Percentiles rank a stretch among this genome's conserved stretches.
Evolutionary conservation across 257 asterid species (phyloP).

Genomic region (Lithospermum erythrorhizon): DNA sequence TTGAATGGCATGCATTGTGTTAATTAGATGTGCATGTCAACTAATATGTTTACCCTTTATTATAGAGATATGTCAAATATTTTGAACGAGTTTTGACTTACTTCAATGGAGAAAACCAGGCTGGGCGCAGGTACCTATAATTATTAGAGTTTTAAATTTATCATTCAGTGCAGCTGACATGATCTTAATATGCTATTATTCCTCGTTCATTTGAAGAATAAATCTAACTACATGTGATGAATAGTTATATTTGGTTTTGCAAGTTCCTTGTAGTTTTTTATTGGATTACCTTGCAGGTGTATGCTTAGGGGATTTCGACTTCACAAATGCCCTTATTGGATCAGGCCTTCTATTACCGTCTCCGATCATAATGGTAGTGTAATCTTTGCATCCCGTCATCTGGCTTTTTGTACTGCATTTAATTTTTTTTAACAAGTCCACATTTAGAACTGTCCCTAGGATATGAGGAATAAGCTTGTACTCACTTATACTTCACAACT

Average conservation of each 20-base stretch:
- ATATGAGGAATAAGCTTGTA: neutral
- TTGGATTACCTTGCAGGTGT: slow-evolving; percentile 45
- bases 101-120: slow-evolving; percentile 95
- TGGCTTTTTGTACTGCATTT: neutral
- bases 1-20: slow-evolving; percentile 98
- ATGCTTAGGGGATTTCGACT: slow-evolving; percentile 96
- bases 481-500: neutral
- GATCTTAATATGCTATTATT: no score
- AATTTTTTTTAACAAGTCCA: neutral
- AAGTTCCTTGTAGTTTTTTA: neutral
- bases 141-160: neutral
- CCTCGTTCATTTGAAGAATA: neutral
- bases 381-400: neutral
- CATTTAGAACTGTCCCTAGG: neutral
- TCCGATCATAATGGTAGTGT: slow-evolving; percentile 70
- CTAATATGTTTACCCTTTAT: slow-evolving; percentile 8
- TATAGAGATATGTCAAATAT: slow-evolving; percentile 91
- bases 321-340: slow-evolving; percentile 93
- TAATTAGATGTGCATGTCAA: no score
- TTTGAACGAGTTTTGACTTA: slow-evolving; percentile 73
- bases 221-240: neutral
- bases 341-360: slow-evolving; percentile 81
- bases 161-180: neutral
- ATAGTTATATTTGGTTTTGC: neutral
- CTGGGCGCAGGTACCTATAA: slow-evolving; percentile 74